Conservation (phyloP, 176 grass and related monocot genomes). For the Triticum timopheevii region DNA sequence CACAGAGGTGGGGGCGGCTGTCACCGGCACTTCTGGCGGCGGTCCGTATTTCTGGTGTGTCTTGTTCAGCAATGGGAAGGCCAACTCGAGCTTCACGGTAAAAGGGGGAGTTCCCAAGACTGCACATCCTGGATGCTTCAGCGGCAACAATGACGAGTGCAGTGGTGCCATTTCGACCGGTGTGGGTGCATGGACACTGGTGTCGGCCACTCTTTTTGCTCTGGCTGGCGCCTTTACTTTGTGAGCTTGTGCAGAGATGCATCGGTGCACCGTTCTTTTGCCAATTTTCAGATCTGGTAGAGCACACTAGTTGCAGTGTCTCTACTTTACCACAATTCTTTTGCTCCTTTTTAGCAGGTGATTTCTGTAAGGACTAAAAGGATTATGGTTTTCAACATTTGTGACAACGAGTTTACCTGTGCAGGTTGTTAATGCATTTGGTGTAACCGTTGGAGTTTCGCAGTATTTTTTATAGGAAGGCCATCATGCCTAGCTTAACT, state of each 20-base stretch:
- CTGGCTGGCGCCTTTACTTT: conserved; percentile 38
- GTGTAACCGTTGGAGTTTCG: background rate
- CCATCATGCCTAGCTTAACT: too few relatives aligned
- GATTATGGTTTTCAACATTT: conserved; percentile 26
- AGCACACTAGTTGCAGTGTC: background rate
- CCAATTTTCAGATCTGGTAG: conserved; percentile 10
- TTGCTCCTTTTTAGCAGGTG: conserved; percentile 34
- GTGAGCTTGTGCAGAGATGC: conserved; percentile 33
- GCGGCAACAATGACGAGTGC: conserved; percentile 82
- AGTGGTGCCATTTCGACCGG: conserved; percentile 24
- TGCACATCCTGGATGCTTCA: conserved; percentile 71
- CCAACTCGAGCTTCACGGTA: conserved; percentile 64
- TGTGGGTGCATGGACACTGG: conserved; percentile 1
- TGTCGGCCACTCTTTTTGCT: conserved; percentile 21
- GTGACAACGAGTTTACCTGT: background rate
- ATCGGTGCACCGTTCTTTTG: conserved; percentile 38
- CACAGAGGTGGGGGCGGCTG: conserved; percentile 64
- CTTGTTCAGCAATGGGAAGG: conserved; percentile 76
- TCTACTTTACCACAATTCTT: conserved; percentile 22
- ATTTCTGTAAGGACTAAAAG: background rate
- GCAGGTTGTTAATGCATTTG: conserved; percentile 15
- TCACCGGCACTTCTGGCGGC: conserved; percentile 53
- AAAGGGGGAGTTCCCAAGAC: conserved; percentile 67
- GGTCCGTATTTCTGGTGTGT: conserved; percentile 89
- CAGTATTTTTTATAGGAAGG: background rate